These are phyloP conservation scores for Monosporozyma aquatica DNA, from an alignment of 805 yeast genomes.

Conservation along the genomic window DNA sequence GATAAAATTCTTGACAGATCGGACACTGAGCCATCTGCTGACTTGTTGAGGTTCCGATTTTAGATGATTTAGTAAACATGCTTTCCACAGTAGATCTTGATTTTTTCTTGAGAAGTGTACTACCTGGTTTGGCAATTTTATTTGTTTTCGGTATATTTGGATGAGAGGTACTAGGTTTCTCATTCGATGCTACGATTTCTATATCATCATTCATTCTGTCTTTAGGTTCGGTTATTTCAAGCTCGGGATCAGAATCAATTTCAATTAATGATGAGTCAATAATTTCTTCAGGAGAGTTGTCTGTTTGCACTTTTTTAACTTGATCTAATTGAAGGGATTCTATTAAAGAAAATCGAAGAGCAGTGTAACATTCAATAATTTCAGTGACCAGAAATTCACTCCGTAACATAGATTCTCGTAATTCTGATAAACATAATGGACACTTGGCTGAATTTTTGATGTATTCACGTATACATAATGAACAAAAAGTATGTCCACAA, in stretches of 20 bases:
- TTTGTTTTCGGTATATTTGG: not conserved
- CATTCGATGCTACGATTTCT: conserved; percentile 24
- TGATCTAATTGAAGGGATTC: conserved; percentile 18
- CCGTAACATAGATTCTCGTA: conserved; percentile 59
- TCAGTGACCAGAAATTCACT: conserved; percentile 68
- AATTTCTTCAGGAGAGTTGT: not conserved
- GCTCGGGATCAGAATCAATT: conserved; percentile 25
- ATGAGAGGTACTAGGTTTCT: conserved; percentile 5
- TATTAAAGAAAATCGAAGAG: conserved; percentile 35
- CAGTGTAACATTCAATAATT: conserved; percentile 44
- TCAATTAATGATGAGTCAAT: conserved; percentile 18
- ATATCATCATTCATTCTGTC: conserved; percentile 22
- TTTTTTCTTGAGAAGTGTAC: not conserved
- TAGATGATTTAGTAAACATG: conserved; percentile 6
- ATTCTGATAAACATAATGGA: conserved; percentile 68
- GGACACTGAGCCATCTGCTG: conserved; percentile 50
- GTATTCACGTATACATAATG: conserved; percentile 71
- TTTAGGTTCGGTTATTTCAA: conserved; percentile 13
- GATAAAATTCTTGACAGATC: conserved; percentile 48
- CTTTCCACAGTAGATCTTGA: conserved; percentile 11
- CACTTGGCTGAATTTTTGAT: conserved; percentile 53
- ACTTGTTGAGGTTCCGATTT: not conserved
- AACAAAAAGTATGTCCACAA: conserved; percentile 86
- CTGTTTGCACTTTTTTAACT: not conserved
- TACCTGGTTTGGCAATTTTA: conserved; percentile 2